Evolutionary conservation across 164 flowering plant genomes (phyloP).

Genomic region (Platanus orientalis): DNA sequence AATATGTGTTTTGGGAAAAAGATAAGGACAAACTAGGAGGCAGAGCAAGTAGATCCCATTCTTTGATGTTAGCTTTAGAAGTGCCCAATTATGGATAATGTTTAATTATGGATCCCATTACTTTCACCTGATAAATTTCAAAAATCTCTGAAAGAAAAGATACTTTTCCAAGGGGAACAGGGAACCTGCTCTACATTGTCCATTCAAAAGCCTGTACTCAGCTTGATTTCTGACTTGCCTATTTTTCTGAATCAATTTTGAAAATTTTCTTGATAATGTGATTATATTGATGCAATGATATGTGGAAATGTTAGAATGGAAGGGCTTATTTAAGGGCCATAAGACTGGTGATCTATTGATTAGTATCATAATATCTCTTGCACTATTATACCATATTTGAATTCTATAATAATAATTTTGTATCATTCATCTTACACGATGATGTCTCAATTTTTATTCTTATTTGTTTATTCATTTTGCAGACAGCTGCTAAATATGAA

Average conservation of each 20-base stretch:
- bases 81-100: no score
- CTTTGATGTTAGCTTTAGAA: no score
- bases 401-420: neutral
- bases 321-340: neutral
- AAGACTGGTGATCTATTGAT: neutral
- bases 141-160: neutral
- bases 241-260: no score
- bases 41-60: no score
- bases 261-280: neutral
- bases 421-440: neutral
- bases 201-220: no score
- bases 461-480: constrained; percentile 12
- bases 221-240: no score
- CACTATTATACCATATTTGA: neutral
- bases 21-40: no score
- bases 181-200: neutral
- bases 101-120: neutral
- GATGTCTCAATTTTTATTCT: neutral
- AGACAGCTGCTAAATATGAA: constrained; percentile 57
- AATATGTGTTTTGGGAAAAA: no score
- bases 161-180: neutral
- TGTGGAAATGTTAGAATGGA: neutral
- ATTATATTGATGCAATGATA: neutral
- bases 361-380: neutral
- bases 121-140: neutral